Evolutionary conservation across 1,139 yeast genomes (phyloP), one percentile per base, ranked within the genome.

Genomic region (Protomyces arabidopsidicola): DNA sequence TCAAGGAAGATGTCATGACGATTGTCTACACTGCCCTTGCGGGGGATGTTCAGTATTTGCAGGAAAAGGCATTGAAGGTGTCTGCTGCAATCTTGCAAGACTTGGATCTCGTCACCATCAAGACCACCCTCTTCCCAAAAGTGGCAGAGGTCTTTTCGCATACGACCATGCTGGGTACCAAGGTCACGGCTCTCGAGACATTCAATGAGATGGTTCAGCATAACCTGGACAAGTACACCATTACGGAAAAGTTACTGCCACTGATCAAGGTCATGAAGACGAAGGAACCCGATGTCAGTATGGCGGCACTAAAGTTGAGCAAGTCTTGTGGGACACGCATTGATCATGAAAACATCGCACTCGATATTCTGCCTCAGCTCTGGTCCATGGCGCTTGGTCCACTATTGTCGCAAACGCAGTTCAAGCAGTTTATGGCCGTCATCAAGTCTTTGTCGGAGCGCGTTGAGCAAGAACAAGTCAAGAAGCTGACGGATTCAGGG

Each of bases 141-240:
- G 78, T 90, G 27, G 82, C 90, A 51, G 82, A 81, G 53, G 82
- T 89, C 2, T 91, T 90, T 74, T 83, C 89, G 51, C 87, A 90
- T 54, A 91, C 98, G 0, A 88, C 95, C 0, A 83, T 93, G 51
- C 76, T 90, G 50, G 84, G 88, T 2, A 88, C 91, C 36, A 90
- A 93, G 70, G 77, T 86, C 39, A 80, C 84, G 14, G 83, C 96
- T 1, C 79, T 90, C n/a, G 77, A 79, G 35, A 80, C 88, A 0
- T 86, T 93, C 70, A 81, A 82, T 27, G 75, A 77, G 56, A 76
- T 90, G 71, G 81, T 89, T 14, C 81, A 80, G 14, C 76, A 76
- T 68, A 81, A 84, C 1, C 79, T 91, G 59, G 97, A 93, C 71
- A 85, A 84, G 69, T 81, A 83, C 61, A 83, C 88, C 3, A 83